Conservation (phyloP, 2,329 filamentous ascomycete species). For the Aspergillus texensis region DNA sequence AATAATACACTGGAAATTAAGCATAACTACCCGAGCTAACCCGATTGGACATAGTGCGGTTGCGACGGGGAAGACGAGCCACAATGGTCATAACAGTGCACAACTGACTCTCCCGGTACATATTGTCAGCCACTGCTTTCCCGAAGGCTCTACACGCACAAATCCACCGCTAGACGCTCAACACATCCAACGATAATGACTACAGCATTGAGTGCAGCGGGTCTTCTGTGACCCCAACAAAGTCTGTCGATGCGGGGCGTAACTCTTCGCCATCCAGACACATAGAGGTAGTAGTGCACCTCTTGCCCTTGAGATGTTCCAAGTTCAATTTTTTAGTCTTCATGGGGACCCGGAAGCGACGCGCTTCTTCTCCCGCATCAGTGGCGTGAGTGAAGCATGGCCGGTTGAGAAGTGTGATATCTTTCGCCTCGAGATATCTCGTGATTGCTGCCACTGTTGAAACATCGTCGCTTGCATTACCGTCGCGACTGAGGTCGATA, state of each 20-base stretch:
- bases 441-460: slow-evolving; percentile 4
- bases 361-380: background rate
- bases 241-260: background rate
- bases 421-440: slow-evolving; percentile 13
- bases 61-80: too few species aligned
- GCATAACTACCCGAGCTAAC: too few species aligned
- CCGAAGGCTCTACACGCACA: background rate
- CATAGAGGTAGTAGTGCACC: background rate
- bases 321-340: background rate
- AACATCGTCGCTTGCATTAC: background rate
- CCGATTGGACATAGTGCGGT: too few species aligned
- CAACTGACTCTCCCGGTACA: background rate
- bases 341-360: background rate
- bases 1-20: too few species aligned
- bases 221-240: background rate
- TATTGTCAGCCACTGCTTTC: background rate
- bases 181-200: background rate
- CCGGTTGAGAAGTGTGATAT: slow-evolving; percentile 3
- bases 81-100: too few species aligned
- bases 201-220: background rate
- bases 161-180: background rate
- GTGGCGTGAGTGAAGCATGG: too few species aligned
- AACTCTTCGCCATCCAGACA: background rate
- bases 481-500: slow-evolving; percentile 5
- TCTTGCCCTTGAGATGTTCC: background rate